phyloP scores from a whole-genome alignment of 345 rosid species.

The Euphorbia tirucalli region DNA sequence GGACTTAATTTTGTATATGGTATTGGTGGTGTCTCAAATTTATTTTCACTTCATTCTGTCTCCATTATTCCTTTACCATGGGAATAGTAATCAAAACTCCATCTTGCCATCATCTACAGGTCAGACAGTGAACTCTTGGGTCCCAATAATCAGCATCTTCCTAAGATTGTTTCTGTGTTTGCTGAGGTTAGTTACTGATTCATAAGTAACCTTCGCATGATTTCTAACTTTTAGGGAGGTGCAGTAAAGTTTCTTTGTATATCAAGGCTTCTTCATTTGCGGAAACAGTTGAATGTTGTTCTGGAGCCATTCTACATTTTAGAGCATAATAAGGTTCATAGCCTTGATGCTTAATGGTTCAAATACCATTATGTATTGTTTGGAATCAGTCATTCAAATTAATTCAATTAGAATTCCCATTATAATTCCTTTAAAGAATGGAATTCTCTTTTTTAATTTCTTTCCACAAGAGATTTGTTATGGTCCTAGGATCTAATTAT shows the following conservation, averaged over 20 bases:
- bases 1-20: neutral
- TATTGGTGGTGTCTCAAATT: neutral
- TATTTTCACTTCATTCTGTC: neutral
- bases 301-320: too few species aligned
- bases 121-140: slow-evolving; percentile 85
- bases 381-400: too few species aligned
- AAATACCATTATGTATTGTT: too few species aligned
- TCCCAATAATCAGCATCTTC: slow-evolving; percentile 80
- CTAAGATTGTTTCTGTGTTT: slow-evolving; percentile 81
- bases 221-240: neutral
- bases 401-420: too few species aligned
- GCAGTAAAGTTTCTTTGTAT: neutral
- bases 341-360: too few species aligned
- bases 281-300: neutral
- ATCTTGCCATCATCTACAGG: slow-evolving; percentile 42
- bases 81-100: slow-evolving; percentile 6
- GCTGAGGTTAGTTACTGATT: slow-evolving; percentile 65
- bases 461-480: too few species aligned
- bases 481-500: too few species aligned
- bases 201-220: neutral
- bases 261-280: neutral
- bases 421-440: too few species aligned
- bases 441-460: too few species aligned
- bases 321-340: neutral
- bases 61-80: neutral